These are phyloP conservation scores for Sphaerobolus stellatus DNA, from an alignment of 1,284 basidiomycete genomes.

Conservation along the genomic window DNA sequence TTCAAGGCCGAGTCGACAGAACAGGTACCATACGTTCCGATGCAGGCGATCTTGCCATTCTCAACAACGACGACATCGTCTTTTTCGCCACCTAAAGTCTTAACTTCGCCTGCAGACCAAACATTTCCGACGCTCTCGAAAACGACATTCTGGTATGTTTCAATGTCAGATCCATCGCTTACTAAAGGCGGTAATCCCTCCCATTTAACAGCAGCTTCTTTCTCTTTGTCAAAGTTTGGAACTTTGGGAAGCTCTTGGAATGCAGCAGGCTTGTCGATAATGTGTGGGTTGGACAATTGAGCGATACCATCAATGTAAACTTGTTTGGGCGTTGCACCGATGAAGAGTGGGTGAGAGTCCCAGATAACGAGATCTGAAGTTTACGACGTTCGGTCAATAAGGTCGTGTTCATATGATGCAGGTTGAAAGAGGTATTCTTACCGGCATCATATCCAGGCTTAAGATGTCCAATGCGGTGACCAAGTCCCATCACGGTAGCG, in stretches of 20 bases:
- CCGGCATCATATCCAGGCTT: constrained; percentile 31
- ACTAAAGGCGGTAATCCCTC: constrained; percentile 21
- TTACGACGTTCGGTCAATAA: constrained; percentile 7
- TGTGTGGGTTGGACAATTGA: constrained; percentile 4
- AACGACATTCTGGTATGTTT: constrained; percentile 31
- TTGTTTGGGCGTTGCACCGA: constrained; percentile 41
- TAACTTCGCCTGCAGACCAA: constrained; percentile 18
- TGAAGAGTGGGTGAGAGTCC: constrained; percentile 48
- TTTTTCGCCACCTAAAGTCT: neutral
- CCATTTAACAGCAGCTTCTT: constrained; percentile 17
- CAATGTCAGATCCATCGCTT: constrained; percentile 25
- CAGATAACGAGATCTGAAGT: constrained; percentile 47
- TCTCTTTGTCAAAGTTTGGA: constrained; percentile 19
- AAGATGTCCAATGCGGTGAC: constrained; percentile 49
- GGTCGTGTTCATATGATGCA: neutral
- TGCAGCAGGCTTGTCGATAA: constrained; percentile 13
- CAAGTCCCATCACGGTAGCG: constrained; percentile 44
- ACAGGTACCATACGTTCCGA: constrained; percentile 15
- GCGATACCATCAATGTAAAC: constrained; percentile 14
- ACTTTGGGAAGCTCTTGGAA: constrained; percentile 15
- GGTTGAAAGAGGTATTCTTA: neutral
- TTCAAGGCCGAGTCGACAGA: neutral
- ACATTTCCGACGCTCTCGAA: constrained; percentile 48
- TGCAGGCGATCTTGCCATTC: constrained; percentile 32
- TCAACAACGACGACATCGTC: constrained; percentile 33